Evolutionary conservation across 768 basidiomycete species (phyloP).

Genomic region (Polyporus arcularius): DNA sequence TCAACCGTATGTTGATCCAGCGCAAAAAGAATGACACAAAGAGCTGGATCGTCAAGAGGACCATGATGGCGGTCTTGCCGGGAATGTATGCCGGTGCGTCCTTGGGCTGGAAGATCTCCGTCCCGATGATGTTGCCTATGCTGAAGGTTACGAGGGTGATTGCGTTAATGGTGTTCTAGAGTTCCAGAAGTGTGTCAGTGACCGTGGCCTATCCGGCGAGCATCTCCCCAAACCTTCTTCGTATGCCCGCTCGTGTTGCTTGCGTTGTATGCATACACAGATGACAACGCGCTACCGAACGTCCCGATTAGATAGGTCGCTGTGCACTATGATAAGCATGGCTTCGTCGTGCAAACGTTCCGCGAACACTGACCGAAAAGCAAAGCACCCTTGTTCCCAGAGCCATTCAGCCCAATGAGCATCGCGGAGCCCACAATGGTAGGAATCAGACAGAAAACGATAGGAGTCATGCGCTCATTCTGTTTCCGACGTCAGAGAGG

Average conservation of each 20-base stretch:
- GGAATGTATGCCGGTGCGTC: slow-evolving; percentile 65
- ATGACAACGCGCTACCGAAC: slow-evolving; percentile 60
- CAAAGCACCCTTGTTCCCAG: slow-evolving; percentile 50
- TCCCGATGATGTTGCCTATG: slow-evolving; percentile 62
- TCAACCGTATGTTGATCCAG: slow-evolving; percentile 56
- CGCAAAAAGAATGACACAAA: slow-evolving; percentile 49
- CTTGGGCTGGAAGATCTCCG: slow-evolving; percentile 62
- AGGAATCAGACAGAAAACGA: slow-evolving; percentile 57
- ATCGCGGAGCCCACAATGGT: slow-evolving; percentile 54
- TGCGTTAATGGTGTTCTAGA: slow-evolving; percentile 56
- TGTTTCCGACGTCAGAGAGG: slow-evolving; percentile 14
- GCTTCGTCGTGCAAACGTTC: not conserved
- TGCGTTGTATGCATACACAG: slow-evolving; percentile 65
- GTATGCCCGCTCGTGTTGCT: slow-evolving; percentile 66
- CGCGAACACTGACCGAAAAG: slow-evolving; percentile 47
- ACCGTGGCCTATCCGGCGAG: not conserved
- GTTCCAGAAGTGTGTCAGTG: not conserved
- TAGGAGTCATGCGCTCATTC: slow-evolving; percentile 63
- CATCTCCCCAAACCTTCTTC: slow-evolving; percentile 49
- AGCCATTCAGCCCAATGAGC: slow-evolving; percentile 50
- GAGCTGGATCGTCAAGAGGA: slow-evolving; percentile 55
- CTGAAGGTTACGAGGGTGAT: slow-evolving; percentile 58
- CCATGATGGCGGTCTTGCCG: slow-evolving; percentile 66
- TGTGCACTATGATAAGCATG: slow-evolving; percentile 20
- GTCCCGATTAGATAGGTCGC: slow-evolving; percentile 53